Conservation (phyloP, 2,329 filamentous ascomycete genomes). For the Nothomitra cinnamomea region DNA sequence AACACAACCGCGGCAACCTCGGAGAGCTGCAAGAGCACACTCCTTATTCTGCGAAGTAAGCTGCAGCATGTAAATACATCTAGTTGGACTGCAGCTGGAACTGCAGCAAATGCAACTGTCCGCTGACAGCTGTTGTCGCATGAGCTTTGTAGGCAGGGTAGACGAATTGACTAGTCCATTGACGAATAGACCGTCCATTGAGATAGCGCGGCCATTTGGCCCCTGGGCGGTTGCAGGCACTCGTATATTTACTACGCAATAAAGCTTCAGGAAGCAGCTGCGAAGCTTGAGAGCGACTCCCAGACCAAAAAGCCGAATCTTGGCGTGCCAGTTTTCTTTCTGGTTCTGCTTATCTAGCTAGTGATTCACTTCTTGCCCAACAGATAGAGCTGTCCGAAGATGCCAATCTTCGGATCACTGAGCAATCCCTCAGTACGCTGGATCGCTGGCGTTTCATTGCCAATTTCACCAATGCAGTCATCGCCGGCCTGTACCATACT, state of each 20-base stretch:
- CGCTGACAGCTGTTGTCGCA: too few species aligned
- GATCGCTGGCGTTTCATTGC: not conserved
- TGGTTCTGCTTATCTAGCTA: not conserved
- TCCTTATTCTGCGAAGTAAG: too few species aligned
- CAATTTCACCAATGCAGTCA: not conserved
- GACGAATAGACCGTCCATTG: too few species aligned
- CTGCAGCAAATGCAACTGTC: too few species aligned
- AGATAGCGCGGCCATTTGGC: too few species aligned
- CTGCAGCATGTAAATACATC: too few species aligned
- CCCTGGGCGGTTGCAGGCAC: not conserved
- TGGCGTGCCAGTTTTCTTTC: not conserved
- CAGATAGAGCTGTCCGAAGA: not conserved
- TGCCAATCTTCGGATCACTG: not conserved
- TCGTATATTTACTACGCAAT: not conserved
- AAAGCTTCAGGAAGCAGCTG: not conserved
- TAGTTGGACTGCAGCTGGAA: too few species aligned
- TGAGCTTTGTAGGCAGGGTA: too few species aligned
- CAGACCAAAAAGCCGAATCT: not conserved
- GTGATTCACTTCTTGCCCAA: not conserved
- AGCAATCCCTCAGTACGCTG: not conserved
- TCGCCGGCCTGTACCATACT: not conserved
- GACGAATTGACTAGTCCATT: too few species aligned
- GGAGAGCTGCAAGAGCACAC: too few species aligned
- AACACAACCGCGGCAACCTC: too few species aligned
- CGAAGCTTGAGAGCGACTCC: not conserved